Conservation (phyloP, 495 filamentous ascomycete genomes). For the Oleoguttula mirabilis region DNA sequence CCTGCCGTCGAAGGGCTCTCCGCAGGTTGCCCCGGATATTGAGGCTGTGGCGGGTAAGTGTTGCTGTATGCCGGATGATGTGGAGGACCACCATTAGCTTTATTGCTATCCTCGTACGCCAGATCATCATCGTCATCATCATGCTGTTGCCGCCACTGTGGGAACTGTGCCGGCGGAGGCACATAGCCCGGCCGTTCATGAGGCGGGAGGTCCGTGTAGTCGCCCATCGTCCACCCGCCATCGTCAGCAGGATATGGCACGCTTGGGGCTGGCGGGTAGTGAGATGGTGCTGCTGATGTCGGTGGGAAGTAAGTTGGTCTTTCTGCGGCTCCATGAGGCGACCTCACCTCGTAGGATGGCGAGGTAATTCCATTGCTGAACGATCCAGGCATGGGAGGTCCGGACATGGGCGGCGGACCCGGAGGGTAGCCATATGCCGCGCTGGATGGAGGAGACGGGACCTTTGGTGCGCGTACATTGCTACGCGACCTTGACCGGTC, state of each 20-base stretch:
- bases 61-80: constrained; percentile 3
- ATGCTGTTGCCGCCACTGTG: background rate
- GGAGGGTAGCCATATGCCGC: constrained; percentile 8
- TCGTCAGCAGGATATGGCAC: constrained; percentile 8
- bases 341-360: constrained; percentile 8
- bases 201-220: constrained; percentile 28
- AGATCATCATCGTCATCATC: constrained; percentile 15
- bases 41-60: constrained; percentile 1
- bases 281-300: background rate
- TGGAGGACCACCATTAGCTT: background rate
- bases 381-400: constrained; percentile 7
- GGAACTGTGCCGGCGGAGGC: constrained; percentile 17
- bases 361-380: background rate
- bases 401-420: background rate
- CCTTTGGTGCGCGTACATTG: background rate
- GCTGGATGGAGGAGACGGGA: constrained; percentile 3
- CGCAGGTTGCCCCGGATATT: constrained; percentile 5
- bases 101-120: constrained; percentile 10
- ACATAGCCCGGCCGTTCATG: constrained; percentile 28
- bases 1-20: background rate
- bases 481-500: constrained; percentile 11
- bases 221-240: constrained; percentile 24
- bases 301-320: constrained; percentile 2
- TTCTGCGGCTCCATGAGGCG: background rate
- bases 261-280: background rate